phyloP scores from a whole-genome alignment of 768 basidiomycete species.

The Xerocomellus intermedius region DNA sequence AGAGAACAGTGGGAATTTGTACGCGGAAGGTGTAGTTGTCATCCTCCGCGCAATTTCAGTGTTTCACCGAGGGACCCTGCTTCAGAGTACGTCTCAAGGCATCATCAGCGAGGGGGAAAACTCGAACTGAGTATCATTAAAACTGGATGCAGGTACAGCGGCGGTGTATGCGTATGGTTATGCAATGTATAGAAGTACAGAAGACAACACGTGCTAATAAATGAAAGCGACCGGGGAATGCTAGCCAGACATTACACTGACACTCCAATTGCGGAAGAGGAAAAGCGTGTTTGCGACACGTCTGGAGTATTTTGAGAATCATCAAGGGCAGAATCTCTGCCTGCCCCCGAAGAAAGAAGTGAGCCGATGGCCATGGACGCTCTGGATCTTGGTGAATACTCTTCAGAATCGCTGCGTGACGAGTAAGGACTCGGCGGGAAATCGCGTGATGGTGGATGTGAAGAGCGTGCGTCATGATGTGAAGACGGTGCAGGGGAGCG shows the following conservation, averaged over 20 bases:
- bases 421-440: slow-evolving; percentile 75
- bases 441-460: slow-evolving; percentile 42
- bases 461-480: slow-evolving; percentile 32
- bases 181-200: slow-evolving; percentile 27
- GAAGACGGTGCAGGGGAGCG: slow-evolving; percentile 51
- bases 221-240: slow-evolving; percentile 6
- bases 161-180: slow-evolving; percentile 18
- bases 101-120: background rate
- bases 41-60: slow-evolving; percentile 1
- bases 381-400: slow-evolving; percentile 68
- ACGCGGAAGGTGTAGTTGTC: slow-evolving; percentile 7
- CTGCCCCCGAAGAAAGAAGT: slow-evolving; percentile 51
- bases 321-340: slow-evolving; percentile 27
- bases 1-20: slow-evolving; percentile 8
- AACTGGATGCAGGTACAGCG: slow-evolving; percentile 19
- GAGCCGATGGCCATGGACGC: slow-evolving; percentile 82
- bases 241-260: slow-evolving; percentile 12
- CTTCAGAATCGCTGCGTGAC: slow-evolving; percentile 63
- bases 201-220: slow-evolving; percentile 18
- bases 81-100: background rate
- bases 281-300: slow-evolving; percentile 16
- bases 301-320: slow-evolving; percentile 25
- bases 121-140: slow-evolving; percentile 16
- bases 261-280: slow-evolving; percentile 22
- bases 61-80: slow-evolving; percentile 14